phyloP scores from a whole-genome alignment of 441 rosid species.

The Pelargonium citronellum region DNA sequence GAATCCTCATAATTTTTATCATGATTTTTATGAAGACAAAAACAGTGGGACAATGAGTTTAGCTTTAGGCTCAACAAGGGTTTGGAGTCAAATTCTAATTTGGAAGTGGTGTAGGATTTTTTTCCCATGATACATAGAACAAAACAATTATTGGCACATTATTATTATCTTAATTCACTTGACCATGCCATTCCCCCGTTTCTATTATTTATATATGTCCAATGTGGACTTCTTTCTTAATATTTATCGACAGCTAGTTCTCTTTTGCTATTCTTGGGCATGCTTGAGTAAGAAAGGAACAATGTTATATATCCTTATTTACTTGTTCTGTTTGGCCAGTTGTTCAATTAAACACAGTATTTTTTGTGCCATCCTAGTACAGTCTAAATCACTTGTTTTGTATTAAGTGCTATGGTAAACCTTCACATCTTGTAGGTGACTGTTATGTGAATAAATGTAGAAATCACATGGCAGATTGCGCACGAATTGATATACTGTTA shows the following conservation, averaged over 20 bases:
- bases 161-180: background rate
- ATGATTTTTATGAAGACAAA: background rate
- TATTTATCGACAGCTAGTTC: too few relatives aligned
- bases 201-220: background rate
- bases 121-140: background rate
- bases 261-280: too few relatives aligned
- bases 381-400: background rate
- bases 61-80: background rate
- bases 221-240: background rate
- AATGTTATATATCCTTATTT: background rate
- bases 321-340: conserved; percentile 2
- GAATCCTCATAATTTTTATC: background rate
- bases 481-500: background rate
- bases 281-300: too few relatives aligned
- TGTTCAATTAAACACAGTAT: background rate
- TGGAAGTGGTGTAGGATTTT: background rate
- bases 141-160: background rate
- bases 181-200: background rate
- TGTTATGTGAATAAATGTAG: background rate
- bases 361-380: background rate
- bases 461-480: background rate
- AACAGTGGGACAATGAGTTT: background rate
- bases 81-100: background rate
- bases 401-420: background rate
- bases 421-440: background rate